phyloP scores from a whole-genome alignment of 2,329 filamentous ascomycete species.

The Microcyclospora pomicola region DNA sequence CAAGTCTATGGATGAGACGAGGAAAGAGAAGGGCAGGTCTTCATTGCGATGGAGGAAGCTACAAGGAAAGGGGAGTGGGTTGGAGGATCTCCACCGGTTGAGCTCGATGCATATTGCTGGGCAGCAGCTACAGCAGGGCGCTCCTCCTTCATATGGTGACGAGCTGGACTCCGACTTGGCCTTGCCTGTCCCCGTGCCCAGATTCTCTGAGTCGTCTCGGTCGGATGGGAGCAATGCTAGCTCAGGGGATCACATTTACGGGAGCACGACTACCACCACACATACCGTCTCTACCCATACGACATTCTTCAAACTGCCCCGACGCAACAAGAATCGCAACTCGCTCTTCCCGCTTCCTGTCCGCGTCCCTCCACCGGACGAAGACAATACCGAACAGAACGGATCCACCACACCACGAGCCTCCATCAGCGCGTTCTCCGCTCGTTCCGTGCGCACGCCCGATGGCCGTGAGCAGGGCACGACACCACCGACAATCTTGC shows the following conservation, averaged over 20 bases:
- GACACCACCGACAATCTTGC: slow-evolving; percentile 10
- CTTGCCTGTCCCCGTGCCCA: slow-evolving; percentile 40
- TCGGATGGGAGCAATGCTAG: slow-evolving; percentile 58
- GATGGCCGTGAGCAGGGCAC: slow-evolving; percentile 1
- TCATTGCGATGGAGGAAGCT: slow-evolving; percentile 16
- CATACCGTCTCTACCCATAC: slow-evolving; percentile 46
- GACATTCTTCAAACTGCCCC: slow-evolving; percentile 69
- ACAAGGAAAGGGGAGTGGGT: slow-evolving; percentile 18
- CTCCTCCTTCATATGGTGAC: slow-evolving; percentile 47
- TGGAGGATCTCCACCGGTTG: slow-evolving; percentile 38
- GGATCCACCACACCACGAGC: slow-evolving; percentile 25
- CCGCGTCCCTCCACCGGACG: slow-evolving; percentile 43
- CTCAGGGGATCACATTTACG: slow-evolving; percentile 43
- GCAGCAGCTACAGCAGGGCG: slow-evolving; percentile 18
- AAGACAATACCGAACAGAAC: slow-evolving; percentile 20
- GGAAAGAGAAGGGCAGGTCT: slow-evolving; percentile 8
- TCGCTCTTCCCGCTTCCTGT: slow-evolving; percentile 83
- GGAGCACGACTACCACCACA: slow-evolving; percentile 44
- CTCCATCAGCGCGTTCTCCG: slow-evolving; percentile 17
- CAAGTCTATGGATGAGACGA: slow-evolving; percentile 9
- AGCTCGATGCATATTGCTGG: slow-evolving; percentile 39
- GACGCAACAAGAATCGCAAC: slow-evolving; percentile 60
- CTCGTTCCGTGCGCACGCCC: slow-evolving; percentile 14
- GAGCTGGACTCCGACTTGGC: slow-evolving; percentile 49
- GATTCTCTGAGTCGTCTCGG: slow-evolving; percentile 73